Evolutionary conservation across 176 grass and related monocot species (phyloP).

Genomic region (Phragmites australis): DNA sequence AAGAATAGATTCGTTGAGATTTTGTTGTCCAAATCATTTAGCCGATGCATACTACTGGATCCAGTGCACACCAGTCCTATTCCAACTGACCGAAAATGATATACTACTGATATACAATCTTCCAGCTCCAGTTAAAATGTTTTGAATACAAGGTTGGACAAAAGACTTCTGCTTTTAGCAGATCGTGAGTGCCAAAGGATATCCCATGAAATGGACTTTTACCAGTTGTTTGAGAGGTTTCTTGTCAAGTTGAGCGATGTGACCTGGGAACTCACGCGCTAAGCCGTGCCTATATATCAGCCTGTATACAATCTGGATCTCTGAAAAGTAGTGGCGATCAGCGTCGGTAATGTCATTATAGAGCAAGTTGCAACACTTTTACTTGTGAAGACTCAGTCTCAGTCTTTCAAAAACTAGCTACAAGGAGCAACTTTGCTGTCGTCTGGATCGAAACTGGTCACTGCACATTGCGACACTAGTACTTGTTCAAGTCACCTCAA

Average conservation of each 20-base stretch:
- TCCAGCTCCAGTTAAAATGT: background rate
- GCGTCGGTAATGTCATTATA: no score
- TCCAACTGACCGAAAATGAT: background rate
- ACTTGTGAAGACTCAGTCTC: no score
- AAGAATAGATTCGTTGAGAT: background rate
- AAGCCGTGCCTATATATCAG: background rate
- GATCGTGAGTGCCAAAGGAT: background rate
- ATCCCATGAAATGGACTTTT: background rate
- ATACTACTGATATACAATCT: background rate
- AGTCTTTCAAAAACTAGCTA: background rate
- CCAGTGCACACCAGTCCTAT: background rate
- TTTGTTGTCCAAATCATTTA: constrained; percentile 1
- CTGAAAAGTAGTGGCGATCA: background rate
- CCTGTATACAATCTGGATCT: background rate
- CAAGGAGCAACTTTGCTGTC: background rate
- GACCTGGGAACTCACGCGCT: constrained; percentile 1
- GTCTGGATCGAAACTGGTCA: no score
- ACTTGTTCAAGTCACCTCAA: background rate
- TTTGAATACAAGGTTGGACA: background rate
- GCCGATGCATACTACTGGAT: background rate
- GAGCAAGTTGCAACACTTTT: no score
- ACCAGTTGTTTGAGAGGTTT: background rate
- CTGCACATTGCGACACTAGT: no score
- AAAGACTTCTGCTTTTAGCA: constrained; percentile 22
- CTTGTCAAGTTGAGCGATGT: background rate